Evolutionary conservation across 2,329 filamentous ascomycete species (phyloP).

Genomic region (Fusarium sp.): DNA sequence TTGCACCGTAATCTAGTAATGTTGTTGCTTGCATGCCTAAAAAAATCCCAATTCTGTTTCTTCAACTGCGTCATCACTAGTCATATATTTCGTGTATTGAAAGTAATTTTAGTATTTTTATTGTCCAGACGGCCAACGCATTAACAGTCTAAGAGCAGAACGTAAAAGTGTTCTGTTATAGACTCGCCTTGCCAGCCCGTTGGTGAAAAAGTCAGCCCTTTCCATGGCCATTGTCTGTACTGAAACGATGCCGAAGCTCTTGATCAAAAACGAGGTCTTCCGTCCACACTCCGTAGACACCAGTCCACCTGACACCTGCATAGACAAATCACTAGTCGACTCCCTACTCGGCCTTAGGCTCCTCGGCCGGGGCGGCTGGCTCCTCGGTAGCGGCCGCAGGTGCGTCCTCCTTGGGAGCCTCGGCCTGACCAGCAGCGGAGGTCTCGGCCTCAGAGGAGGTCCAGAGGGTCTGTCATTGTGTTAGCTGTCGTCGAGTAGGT

Average conservation of each 20-base stretch:
- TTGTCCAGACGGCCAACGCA: slow-evolving; percentile 65
- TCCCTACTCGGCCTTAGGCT: slow-evolving; percentile 75
- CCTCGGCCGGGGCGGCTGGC: slow-evolving; percentile 64
- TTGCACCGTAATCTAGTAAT: not conserved
- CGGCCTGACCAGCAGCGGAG: slow-evolving; percentile 63
- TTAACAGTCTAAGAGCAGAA: slow-evolving; percentile 65
- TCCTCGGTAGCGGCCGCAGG: slow-evolving; percentile 66
- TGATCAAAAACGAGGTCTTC: slow-evolving; percentile 64
- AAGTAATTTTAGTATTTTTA: slow-evolving; percentile 61
- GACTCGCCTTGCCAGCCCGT: slow-evolving; percentile 51
- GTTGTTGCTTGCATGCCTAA: not conserved
- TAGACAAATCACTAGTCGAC: slow-evolving; percentile 42
- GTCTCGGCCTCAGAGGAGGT: slow-evolving; percentile 98
- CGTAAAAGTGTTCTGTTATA: slow-evolving; percentile 59
- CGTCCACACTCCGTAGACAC: slow-evolving; percentile 73
- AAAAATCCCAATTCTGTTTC: not conserved
- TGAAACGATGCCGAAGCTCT: slow-evolving; percentile 60
- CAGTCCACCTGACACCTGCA: slow-evolving; percentile 60
- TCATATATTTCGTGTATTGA: slow-evolving; percentile 45
- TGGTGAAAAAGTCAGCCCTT: slow-evolving; percentile 49
- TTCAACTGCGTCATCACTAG: slow-evolving; percentile 14
- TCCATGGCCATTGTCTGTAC: slow-evolving; percentile 54
- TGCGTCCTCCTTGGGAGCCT: slow-evolving; percentile 58
- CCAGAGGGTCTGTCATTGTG: slow-evolving; percentile 83
- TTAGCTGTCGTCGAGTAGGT: slow-evolving; percentile 42